A percentile compares a stretch with the other conserved stretches of the same genome.
Conservation (phyloP, 148 eudicot species). For the Gaultheria prostrata region DNA sequence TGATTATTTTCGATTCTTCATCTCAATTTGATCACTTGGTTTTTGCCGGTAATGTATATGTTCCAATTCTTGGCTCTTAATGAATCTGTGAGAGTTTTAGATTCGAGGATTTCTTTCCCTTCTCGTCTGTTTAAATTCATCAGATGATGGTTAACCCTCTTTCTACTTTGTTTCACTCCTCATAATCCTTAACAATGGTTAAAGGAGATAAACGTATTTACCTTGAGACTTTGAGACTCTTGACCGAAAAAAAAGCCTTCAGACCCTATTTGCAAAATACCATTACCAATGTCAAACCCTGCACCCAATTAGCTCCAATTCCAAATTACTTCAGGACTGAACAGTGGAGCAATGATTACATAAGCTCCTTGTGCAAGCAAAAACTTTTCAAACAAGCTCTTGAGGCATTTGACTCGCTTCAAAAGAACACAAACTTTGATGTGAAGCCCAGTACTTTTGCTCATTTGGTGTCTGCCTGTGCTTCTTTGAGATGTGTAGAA, state of each 20-base stretch:
- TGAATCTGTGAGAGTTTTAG: not conserved
- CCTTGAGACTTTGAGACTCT: too few species aligned
- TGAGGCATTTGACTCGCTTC: constrained; percentile 28
- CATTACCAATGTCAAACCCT: constrained; percentile 6
- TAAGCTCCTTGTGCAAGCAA: constrained; percentile 39
- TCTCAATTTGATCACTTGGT: not conserved
- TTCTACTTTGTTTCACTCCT: not conserved
- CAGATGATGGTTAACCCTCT: not conserved
- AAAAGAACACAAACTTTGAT: constrained; percentile 17
- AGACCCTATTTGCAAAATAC: constrained; percentile 17
- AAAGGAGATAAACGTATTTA: not conserved
- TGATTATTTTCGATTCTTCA: not conserved
- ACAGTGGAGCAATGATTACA: constrained; percentile 32
- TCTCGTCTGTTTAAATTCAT: not conserved
- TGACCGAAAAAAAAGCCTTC: not conserved
- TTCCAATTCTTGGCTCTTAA: not conserved
- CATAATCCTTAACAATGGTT: constrained; percentile 12
- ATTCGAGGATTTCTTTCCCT: not conserved
- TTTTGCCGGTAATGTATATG: not conserved
- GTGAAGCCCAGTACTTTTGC: constrained; percentile 34
- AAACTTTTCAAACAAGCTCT: constrained; percentile 31
- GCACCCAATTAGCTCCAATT: not conserved
- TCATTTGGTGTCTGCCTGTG: constrained; percentile 33
- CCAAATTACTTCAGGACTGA: constrained; percentile 23
- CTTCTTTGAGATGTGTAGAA: constrained; percentile 35